Base-by-base conservation (phyloP, 768 basidiomycete species). In the Hericium erinaceus region DNA sequence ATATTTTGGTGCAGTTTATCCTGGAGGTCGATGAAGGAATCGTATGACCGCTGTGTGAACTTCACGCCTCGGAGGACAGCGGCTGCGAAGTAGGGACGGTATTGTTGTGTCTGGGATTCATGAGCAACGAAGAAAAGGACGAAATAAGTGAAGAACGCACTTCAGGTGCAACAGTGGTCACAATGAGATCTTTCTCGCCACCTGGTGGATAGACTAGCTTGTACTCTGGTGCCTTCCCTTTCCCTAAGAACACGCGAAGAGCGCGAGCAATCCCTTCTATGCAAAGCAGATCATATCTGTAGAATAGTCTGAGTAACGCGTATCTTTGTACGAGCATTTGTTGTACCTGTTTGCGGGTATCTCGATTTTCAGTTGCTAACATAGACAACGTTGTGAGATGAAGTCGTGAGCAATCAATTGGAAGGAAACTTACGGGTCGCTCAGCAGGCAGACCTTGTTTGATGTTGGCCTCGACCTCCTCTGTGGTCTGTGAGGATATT, bases 1-100 rank as follows among this genome's bases (percentile, higher is more conserved):
- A 99, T 81, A 71, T 99, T 99, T 67, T 95, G 89, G 69, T 99
- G 97, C 52, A 99, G 78, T 72, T 98, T 99, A 69, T 99, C 97
- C 74, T 99, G 97, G n/a, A 99, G 75, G 68, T 98, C 97, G 64
- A 99, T 95, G 81, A 99, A 98, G 60, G 92, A 94, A 24, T 88
- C 89, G 68, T 98, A 98, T 40, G 91, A 93, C 54, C 80, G 78
- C 46, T 83, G 83, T 28, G 90, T 92, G 75, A 99, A 95, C 64
- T 83, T 84, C 66, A 98, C 73, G 66, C 95, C 89, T 61, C 97
- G 89, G 50, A 99, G 79, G 57, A 98, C 76, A 10, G 94, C 95
- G 57, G 87, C 87, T 5, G 92, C 93, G 65, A 98, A 94, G 73
- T 83, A 86, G 0, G 95, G 95, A 63, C 97, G 84, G 63, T 98